Base-by-base conservation (phyloP, 257 asterid genomes). In the Fraxinus excelsior region DNA sequence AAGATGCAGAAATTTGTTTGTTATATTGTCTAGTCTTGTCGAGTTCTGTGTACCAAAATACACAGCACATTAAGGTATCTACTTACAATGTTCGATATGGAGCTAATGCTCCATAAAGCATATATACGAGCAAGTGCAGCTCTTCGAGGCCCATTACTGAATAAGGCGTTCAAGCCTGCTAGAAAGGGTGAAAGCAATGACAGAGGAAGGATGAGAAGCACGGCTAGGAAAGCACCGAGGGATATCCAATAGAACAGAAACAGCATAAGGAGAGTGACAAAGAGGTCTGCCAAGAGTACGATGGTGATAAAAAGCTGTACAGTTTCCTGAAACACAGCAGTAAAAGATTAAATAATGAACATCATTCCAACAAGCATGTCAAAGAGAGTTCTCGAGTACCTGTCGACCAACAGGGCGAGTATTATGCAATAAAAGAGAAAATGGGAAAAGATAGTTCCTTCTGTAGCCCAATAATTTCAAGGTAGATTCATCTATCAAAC, bases 111-210 rank as follows among this genome's bases (percentile, higher is more conserved):
- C 99, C 99, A 94, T 87, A 94, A 84, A 72, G 95, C 94, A 83
- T 91, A 92, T 76, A 94, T 89, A 53, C 99, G 95, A 81, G 95
- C 92, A 84, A 94, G 97, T 70, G 95, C 86, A 78, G 95, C 92
- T 87, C 93, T 91, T 82, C 94, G 86, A 51, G 95, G 95, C 74
- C 97, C 97, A 85, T 88, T 90, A 80, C 95, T 91, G 83, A 94
- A 94, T 70, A 94, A 84, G 82, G 97, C 96, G 86, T 92, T 94
- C 87, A 94, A 83, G 80, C 99, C 99, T 46, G 99, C 99, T 69
- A 94, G 97, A 78, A 92, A 91, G 29, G 99, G 97, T 42, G 96
- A 94, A 85, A 94, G 97, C 87, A 94, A 82, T 1, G 99, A 94
- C 68, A 94, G 86, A 73, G 99, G 99, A 76, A 94, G 99, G 85